These are phyloP conservation scores for Hymenotorrendiella dingleyae DNA, from an alignment of 2,329 filamentous ascomycete genomes.

Conservation along the genomic window DNA sequence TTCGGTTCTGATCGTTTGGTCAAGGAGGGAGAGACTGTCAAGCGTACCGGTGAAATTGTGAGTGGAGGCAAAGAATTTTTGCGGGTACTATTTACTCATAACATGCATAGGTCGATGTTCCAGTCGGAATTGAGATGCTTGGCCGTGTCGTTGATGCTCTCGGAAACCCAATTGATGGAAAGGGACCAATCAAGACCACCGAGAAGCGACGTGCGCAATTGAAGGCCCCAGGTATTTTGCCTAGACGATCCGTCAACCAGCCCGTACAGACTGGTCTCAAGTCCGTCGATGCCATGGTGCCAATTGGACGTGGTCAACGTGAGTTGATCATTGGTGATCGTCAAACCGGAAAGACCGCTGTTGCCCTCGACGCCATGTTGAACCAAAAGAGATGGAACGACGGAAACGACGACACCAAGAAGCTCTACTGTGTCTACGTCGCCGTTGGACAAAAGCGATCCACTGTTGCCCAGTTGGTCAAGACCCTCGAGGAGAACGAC, in stretches of 20 bases:
- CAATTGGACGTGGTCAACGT: slow-evolving; percentile 99
- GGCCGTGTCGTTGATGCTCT: slow-evolving; percentile 98
- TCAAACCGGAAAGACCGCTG: slow-evolving; percentile 99
- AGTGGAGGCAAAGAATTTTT: slow-evolving; percentile 36
- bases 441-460: slow-evolving; percentile 99
- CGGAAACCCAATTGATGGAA: slow-evolving; percentile 98
- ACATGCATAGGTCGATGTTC: slow-evolving; percentile 77
- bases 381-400: slow-evolving; percentile 99
- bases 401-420: slow-evolving; percentile 82
- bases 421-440: slow-evolving; percentile 99
- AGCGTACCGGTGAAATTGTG: slow-evolving; percentile 99
- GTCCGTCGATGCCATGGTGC: slow-evolving; percentile 99
- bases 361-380: slow-evolving; percentile 94
- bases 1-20: slow-evolving; percentile 99
- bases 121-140: slow-evolving; percentile 86
- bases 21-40: slow-evolving; percentile 98
- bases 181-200: slow-evolving; percentile 90
- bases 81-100: slow-evolving; percentile 14
- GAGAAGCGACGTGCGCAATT: slow-evolving; percentile 94
- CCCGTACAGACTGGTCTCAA: slow-evolving; percentile 99
- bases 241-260: slow-evolving; percentile 94
- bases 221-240: slow-evolving; percentile 98
- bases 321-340: slow-evolving; percentile 99
- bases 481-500: slow-evolving; percentile 99
- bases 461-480: slow-evolving; percentile 97